Conservation (phyloP, 1,139 yeast genomes). For the Candida sojae region DNA sequence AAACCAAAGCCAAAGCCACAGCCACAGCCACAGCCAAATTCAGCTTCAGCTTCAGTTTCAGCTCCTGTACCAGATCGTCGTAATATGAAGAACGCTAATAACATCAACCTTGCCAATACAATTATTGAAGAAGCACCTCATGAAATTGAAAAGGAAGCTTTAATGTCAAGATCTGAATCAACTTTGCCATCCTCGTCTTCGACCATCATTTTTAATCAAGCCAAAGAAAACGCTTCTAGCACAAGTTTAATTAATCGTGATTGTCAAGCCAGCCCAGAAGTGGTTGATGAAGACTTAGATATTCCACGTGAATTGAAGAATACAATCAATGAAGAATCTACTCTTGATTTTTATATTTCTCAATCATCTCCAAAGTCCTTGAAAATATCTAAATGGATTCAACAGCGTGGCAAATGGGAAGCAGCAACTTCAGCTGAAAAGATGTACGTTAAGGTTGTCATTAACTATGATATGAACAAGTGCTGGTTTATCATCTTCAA, state of each 20-base stretch:
- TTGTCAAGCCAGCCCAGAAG: background rate
- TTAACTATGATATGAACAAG: slow-evolving; percentile 32
- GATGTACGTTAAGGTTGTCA: slow-evolving; percentile 39
- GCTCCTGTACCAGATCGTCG: background rate
- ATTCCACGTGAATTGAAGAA: slow-evolving; percentile 43
- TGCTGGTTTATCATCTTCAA: slow-evolving; percentile 46
- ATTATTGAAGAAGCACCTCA: background rate
- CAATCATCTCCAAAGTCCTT: slow-evolving; percentile 36
- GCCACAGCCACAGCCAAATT: too few species aligned
- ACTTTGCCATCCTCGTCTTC: slow-evolving; percentile 49
- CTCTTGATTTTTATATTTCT: slow-evolving; percentile 42
- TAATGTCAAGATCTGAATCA: slow-evolving; percentile 3
- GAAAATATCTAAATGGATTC: slow-evolving; percentile 48
- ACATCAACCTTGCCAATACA: background rate
- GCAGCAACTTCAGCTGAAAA: slow-evolving; percentile 41
- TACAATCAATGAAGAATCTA: slow-evolving; percentile 39
- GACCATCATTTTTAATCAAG: slow-evolving; percentile 40
- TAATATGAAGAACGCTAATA: background rate
- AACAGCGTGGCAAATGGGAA: slow-evolving; percentile 48
- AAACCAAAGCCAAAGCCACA: background rate
- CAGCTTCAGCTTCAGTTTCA: background rate
- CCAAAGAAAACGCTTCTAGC: slow-evolving; percentile 16
- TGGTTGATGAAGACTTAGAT: slow-evolving; percentile 21
- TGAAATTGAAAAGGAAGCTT: background rate
- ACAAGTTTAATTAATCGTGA: slow-evolving; percentile 3